These are phyloP conservation scores for Paxillus involutus DNA, from an alignment of 768 basidiomycete genomes.

Conservation along the genomic window DNA sequence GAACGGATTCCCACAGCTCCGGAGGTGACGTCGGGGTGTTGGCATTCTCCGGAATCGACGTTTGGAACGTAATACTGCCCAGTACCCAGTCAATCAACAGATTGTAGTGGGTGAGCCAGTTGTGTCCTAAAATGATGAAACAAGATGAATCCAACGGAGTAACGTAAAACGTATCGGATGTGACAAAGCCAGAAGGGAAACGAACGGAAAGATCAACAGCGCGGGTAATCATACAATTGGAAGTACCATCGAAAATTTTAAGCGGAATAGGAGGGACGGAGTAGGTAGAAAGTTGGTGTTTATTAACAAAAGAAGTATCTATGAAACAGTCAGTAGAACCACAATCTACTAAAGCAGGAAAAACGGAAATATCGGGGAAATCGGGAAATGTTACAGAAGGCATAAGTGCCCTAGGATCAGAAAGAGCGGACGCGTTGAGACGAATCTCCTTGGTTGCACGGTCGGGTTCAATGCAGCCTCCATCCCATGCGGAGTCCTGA, in stretches of 20 bases:
- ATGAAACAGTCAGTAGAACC: not conserved
- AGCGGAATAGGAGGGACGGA: not conserved
- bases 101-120: too few relatives aligned
- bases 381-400: not conserved
- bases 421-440: constrained; percentile 7
- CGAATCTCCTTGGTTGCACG: not conserved
- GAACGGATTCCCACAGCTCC: too few relatives aligned
- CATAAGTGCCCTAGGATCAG: not conserved
- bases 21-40: not conserved
- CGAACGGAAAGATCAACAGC: not conserved
- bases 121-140: too few relatives aligned
- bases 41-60: too few relatives aligned
- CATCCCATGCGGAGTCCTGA: not conserved
- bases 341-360: not conserved
- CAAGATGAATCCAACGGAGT: too few relatives aligned
- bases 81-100: too few relatives aligned
- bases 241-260: not conserved
- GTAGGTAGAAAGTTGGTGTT: not conserved
- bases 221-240: not conserved
- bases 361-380: not conserved
- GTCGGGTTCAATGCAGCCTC: not conserved
- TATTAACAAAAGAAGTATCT: not conserved
- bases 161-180: too few relatives aligned
- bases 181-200: too few relatives aligned
- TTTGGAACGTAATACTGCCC: too few relatives aligned